phyloP scores from a whole-genome alignment of 2,329 filamentous ascomycete genomes.

The Sphaerulina vaccinii region DNA sequence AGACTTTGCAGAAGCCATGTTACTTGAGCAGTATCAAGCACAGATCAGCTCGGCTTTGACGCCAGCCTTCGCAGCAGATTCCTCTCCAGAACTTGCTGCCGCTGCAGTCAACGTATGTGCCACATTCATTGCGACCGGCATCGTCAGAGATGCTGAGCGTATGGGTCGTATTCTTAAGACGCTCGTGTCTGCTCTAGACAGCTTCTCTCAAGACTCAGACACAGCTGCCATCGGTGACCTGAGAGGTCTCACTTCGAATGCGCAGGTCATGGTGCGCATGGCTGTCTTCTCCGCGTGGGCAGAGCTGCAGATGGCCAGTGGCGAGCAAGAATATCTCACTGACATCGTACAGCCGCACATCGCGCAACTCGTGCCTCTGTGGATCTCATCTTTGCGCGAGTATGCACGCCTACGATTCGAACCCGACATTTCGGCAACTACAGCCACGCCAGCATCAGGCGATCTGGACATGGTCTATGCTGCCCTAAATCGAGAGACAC shows the following conservation, averaged over 20 bases:
- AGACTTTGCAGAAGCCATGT: constrained; percentile 93
- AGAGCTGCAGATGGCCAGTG: constrained; percentile 90
- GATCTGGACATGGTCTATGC: constrained; percentile 93
- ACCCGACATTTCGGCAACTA: constrained; percentile 91
- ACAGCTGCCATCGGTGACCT: constrained; percentile 88
- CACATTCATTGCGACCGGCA: constrained; percentile 95
- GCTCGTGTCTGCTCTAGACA: constrained; percentile 84
- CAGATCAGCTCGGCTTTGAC: constrained; percentile 97
- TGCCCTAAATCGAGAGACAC: constrained; percentile 87
- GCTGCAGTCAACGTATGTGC: constrained; percentile 97
- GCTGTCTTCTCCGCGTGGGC: constrained; percentile 97
- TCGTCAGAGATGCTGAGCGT: constrained; percentile 95
- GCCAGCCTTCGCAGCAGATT: constrained; percentile 92
- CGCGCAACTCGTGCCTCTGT: constrained; percentile 83
- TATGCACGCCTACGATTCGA: constrained; percentile 93
- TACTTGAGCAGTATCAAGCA: constrained; percentile 96
- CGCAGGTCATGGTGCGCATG: constrained; percentile 98
- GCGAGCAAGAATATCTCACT: constrained; percentile 83
- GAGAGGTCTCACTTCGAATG: constrained; percentile 88
- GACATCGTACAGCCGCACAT: constrained; percentile 90
- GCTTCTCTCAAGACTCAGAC: constrained; percentile 77
- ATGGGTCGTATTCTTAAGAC: constrained; percentile 98
- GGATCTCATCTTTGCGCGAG: constrained; percentile 89
- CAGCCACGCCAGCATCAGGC: constrained; percentile 70
- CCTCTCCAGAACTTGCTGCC: constrained; percentile 89